Evolutionary conservation across 108 stramenopile species (phyloP).

Genomic region (Hondaea fermentalgiana): DNA sequence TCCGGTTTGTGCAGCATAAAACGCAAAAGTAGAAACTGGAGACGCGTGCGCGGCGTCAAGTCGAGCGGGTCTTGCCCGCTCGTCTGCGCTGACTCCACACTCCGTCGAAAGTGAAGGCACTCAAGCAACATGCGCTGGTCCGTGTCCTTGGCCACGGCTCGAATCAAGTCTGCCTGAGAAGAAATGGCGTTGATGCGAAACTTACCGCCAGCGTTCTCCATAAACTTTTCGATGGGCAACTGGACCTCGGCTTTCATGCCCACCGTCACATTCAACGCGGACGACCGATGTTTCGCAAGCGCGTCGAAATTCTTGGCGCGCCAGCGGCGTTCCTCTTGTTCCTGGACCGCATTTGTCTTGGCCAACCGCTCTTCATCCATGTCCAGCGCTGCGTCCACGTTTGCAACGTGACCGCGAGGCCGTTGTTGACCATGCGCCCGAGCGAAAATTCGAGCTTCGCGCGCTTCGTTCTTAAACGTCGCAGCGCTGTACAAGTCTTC

Average conservation of each 20-base stretch:
- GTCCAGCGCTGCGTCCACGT: no score
- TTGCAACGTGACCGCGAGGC: no score
- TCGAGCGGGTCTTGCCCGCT: neutral
- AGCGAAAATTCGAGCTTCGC: neutral
- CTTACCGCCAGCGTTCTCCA: conserved; percentile 11
- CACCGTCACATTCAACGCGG: neutral
- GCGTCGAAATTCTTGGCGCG: neutral
- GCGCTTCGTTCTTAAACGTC: neutral
- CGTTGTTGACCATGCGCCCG: neutral
- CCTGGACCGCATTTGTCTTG: no score
- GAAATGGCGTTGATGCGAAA: conserved; percentile 3
- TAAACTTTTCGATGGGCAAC: neutral
- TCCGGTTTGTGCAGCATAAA: neutral
- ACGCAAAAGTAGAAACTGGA: neutral
- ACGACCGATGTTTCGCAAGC: neutral
- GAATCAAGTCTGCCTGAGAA: neutral
- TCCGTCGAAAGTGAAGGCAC: neutral
- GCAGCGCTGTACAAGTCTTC: neutral
- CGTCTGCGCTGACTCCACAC: neutral
- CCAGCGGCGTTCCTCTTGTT: neutral
- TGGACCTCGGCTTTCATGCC: neutral
- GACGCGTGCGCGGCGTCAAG: neutral
- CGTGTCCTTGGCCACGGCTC: neutral
- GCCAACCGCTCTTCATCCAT: neutral
- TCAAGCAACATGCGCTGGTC: neutral